Evolutionary conservation across 306 rosid genomes (phyloP).

Genomic region (Ceratonia siliqua): DNA sequence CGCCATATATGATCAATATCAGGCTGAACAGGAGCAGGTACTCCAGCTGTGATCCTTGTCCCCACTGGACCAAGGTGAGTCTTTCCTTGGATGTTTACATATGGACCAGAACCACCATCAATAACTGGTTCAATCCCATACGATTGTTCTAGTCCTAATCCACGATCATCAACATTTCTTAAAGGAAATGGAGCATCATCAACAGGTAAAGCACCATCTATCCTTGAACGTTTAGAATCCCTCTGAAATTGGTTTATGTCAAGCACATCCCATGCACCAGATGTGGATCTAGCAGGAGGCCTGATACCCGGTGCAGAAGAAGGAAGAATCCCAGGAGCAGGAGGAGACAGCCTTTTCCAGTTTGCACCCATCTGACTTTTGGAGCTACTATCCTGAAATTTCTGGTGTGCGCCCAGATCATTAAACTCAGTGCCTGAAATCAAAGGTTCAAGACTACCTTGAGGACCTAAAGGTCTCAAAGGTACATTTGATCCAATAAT

Average conservation of each 20-base stretch:
- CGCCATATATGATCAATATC: conserved; percentile 89
- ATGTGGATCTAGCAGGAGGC: conserved; percentile 60
- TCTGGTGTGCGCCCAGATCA: conserved; percentile 52
- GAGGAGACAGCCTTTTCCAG: conserved; percentile 87
- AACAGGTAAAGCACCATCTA: conserved; percentile 58
- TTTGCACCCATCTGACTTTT: conserved; percentile 68
- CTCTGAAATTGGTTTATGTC: conserved; percentile 76
- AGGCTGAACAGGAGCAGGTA: conserved; percentile 49
- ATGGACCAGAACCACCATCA: conserved; percentile 52
- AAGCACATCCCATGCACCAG: conserved; percentile 78
- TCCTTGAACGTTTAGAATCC: conserved; percentile 77
- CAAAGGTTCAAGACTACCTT: conserved; percentile 64
- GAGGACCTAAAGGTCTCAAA: conserved; percentile 82
- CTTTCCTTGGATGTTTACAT: conserved; percentile 56
- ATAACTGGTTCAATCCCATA: conserved; percentile 52
- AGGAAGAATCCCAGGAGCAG: conserved; percentile 69
- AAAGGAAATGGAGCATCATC: conserved; percentile 60
- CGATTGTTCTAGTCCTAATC: conserved; percentile 54
- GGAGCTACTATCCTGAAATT: conserved; percentile 74
- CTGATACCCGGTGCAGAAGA: conserved; percentile 64
- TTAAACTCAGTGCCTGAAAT: conserved; percentile 65
- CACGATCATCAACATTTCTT: conserved; percentile 61
- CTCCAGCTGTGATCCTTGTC: conserved; percentile 55
- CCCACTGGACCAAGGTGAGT: conserved; percentile 60
- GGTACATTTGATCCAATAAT: conserved; percentile 59